These are phyloP conservation scores for Boletus patriciae DNA, from an alignment of 768 basidiomycete species.

Conservation along the genomic window DNA sequence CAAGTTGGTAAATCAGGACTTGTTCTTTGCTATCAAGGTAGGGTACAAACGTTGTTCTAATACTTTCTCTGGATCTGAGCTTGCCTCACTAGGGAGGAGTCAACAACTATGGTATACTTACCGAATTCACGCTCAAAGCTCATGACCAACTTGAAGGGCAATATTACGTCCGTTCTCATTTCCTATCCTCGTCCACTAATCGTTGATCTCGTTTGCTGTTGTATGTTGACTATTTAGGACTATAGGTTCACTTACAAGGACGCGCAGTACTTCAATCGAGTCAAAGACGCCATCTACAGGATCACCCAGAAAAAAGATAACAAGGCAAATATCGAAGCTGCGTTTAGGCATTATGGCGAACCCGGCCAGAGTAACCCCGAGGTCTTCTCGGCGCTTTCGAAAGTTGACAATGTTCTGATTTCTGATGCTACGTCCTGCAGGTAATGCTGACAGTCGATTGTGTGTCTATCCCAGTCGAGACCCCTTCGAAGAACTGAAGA, in stretches of 20 bases:
- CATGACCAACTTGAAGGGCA: conserved; percentile 6
- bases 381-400: neutral
- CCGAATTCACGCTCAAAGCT: conserved; percentile 24
- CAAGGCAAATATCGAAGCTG: conserved; percentile 8
- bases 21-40: conserved; percentile 12
- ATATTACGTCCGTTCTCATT: neutral
- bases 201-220: neutral
- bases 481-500: neutral
- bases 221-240: neutral
- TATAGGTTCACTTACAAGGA: neutral
- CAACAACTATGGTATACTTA: conserved; percentile 31
- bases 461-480: neutral
- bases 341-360: conserved; percentile 4
- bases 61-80: neutral
- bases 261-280: neutral
- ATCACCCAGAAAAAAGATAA: neutral
- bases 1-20: neutral
- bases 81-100: conserved; percentile 20
- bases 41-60: neutral
- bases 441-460: neutral
- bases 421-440: neutral
- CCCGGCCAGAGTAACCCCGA: neutral
- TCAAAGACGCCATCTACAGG: conserved; percentile 6
- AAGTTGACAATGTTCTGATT: neutral
- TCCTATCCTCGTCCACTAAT: neutral